Evolutionary conservation across 1,139 yeast genomes (phyloP).

Genomic region (Tardiomyces digboiensis): DNA sequence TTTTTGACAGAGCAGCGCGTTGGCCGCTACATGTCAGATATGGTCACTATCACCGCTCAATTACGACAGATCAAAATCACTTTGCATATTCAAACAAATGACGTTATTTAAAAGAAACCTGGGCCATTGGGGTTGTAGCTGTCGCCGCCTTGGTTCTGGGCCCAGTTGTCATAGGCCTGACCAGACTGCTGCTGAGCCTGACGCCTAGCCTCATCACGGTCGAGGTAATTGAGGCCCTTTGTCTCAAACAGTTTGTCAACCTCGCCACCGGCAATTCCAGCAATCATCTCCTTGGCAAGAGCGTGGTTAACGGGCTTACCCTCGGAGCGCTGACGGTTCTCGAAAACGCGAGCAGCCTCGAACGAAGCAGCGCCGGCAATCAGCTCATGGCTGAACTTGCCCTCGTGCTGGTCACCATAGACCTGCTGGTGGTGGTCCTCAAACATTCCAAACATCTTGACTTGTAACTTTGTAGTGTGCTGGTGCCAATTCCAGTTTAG

Average conservation of each 20-base stretch:
- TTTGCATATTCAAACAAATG: too few relatives aligned
- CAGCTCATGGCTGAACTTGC: conserved; percentile 23
- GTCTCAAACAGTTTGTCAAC: conserved; percentile 27
- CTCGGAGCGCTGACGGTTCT: conserved; percentile 22
- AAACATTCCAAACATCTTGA: conserved; percentile 16
- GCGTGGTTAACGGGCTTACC: conserved; percentile 23
- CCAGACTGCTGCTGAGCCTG: conserved; percentile 18
- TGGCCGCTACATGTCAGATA: too few relatives aligned
- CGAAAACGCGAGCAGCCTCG: conserved; percentile 19
- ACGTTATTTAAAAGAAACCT: neutral
- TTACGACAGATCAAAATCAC: too few relatives aligned
- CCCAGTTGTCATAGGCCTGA: conserved; percentile 16
- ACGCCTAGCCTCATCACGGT: conserved; percentile 31
- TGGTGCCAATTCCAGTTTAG: too few relatives aligned
- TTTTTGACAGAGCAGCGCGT: too few relatives aligned
- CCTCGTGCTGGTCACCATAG: conserved; percentile 17
- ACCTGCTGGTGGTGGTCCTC: conserved; percentile 15
- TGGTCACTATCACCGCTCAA: too few relatives aligned
- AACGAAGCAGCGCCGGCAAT: conserved; percentile 27
- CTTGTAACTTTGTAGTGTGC: too few relatives aligned
- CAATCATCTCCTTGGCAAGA: conserved; percentile 23
- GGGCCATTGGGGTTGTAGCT: conserved; percentile 1
- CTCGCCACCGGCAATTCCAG: conserved; percentile 27
- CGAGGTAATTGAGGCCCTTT: conserved; percentile 25
- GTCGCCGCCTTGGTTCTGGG: conserved; percentile 19